Percentiles rank a stretch among this genome's conserved stretches.
Conservation (phyloP, 768 basidiomycete species). For the Steccherinum ochraceum region DNA sequence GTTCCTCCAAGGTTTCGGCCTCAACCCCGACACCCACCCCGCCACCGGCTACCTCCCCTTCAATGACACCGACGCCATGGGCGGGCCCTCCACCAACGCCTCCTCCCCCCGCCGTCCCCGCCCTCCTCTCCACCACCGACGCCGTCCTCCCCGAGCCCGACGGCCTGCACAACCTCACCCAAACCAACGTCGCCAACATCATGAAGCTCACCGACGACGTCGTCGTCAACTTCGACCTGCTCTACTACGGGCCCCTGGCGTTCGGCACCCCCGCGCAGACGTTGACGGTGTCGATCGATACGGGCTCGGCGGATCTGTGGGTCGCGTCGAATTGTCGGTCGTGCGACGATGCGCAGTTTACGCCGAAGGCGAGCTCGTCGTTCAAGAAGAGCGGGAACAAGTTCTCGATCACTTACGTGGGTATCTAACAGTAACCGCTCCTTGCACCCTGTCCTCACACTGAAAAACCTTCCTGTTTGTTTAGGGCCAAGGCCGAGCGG, state of each 20-base stretch:
- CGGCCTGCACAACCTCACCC: slow-evolving; percentile 5
- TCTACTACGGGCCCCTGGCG: slow-evolving; percentile 41
- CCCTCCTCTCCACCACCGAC: slow-evolving; percentile 4
- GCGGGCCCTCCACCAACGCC: slow-evolving; percentile 6
- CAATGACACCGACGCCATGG: slow-evolving; percentile 14
- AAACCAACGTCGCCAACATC: slow-evolving; percentile 1
- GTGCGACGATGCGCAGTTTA: slow-evolving; percentile 36
- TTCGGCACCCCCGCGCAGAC: slow-evolving; percentile 52
- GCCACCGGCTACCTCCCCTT: slow-evolving; percentile 18
- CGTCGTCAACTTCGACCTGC: slow-evolving; percentile 31
- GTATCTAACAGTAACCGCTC: slow-evolving; percentile 9
- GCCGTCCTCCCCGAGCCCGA: slow-evolving; percentile 16
- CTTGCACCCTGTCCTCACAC: neutral
- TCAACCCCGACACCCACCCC: slow-evolving; percentile 23
- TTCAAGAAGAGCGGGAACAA: slow-evolving; percentile 24
- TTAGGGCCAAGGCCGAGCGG: slow-evolving; percentile 48
- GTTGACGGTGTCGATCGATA: slow-evolving; percentile 58
- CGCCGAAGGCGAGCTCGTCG: slow-evolving; percentile 33
- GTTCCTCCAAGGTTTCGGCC: slow-evolving; percentile 24
- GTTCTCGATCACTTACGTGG: slow-evolving; percentile 42
- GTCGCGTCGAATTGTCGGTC: slow-evolving; percentile 30
- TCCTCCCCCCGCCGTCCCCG: slow-evolving; percentile 5
- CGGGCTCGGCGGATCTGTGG: slow-evolving; percentile 68
- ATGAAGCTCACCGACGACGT: slow-evolving; percentile 34
- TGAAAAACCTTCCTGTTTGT: neutral